Conservation (phyloP, 148 eudicot genomes). For the Cornus suecica region DNA sequence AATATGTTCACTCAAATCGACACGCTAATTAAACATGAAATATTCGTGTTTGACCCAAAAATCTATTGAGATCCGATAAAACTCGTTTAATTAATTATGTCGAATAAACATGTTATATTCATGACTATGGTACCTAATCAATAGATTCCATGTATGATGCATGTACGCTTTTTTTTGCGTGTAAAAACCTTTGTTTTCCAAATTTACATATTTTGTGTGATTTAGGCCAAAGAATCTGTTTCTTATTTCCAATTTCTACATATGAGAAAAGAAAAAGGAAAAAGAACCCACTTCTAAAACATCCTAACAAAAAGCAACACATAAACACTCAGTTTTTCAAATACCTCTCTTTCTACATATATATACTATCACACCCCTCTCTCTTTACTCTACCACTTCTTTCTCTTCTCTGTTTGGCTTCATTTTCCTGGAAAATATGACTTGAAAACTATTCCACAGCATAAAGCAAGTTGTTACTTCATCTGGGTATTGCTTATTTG, state of each 20-base stretch:
- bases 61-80: no score
- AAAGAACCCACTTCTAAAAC: neutral
- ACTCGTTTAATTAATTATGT: no score
- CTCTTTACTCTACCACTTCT: neutral
- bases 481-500: neutral
- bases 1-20: no score
- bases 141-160: neutral
- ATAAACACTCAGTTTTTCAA: neutral
- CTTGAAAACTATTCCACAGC: neutral
- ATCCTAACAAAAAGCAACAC: neutral
- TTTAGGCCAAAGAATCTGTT: neutral
- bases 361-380: constrained; percentile 2
- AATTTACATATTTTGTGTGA: neutral
- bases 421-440: constrained; percentile 3
- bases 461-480: no score
- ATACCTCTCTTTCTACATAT: neutral
- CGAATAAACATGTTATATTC: neutral
- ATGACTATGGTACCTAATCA: neutral
- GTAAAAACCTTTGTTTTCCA: neutral
- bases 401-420: constrained; percentile 1
- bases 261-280: neutral
- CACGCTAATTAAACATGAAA: no score
- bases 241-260: neutral
- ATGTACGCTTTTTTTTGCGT: neutral
- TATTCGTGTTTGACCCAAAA: no score